phyloP scores from a whole-genome alignment of 2,329 filamentous ascomycete species.

The Colletotrichum incanum region DNA sequence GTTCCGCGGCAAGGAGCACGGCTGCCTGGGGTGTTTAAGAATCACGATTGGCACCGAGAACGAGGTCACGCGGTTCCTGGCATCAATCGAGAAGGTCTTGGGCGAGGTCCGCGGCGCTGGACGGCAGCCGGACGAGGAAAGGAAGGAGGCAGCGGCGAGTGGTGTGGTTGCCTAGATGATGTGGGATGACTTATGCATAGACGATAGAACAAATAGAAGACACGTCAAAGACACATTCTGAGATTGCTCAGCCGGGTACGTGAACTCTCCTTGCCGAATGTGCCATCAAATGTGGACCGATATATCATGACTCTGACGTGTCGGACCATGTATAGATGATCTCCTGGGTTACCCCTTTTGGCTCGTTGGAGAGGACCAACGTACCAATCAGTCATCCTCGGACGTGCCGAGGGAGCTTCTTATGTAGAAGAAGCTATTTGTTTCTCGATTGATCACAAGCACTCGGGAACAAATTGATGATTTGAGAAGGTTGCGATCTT shows the following conservation, averaged over 20 bases:
- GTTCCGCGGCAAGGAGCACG: constrained; percentile 93
- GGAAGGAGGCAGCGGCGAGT: constrained; percentile 55
- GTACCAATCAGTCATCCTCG: background rate
- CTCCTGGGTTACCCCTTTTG: background rate
- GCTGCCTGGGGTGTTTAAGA: constrained; percentile 89
- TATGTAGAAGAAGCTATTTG: background rate
- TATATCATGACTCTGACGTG: background rate
- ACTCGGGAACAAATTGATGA: background rate
- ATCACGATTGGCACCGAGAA: constrained; percentile 93
- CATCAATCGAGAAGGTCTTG: constrained; percentile 71
- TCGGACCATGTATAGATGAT: background rate
- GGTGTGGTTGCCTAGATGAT: constrained; percentile 54
- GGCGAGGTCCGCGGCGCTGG: constrained; percentile 59
- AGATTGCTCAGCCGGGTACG: too few relatives aligned
- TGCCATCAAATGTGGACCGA: background rate
- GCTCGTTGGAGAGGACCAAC: background rate
- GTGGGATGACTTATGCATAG: constrained; percentile 20
- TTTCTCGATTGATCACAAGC: background rate
- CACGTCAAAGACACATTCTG: background rate
- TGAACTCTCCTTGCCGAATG: too few relatives aligned
- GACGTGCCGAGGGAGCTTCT: background rate
- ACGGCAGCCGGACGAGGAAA: constrained; percentile 52
- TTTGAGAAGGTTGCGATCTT: background rate
- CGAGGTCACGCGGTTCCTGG: constrained; percentile 86
- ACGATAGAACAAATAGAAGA: constrained; percentile 27